phyloP scores from a whole-genome alignment of 345 rosid species.

The Cardiospermum halicacabum region DNA sequence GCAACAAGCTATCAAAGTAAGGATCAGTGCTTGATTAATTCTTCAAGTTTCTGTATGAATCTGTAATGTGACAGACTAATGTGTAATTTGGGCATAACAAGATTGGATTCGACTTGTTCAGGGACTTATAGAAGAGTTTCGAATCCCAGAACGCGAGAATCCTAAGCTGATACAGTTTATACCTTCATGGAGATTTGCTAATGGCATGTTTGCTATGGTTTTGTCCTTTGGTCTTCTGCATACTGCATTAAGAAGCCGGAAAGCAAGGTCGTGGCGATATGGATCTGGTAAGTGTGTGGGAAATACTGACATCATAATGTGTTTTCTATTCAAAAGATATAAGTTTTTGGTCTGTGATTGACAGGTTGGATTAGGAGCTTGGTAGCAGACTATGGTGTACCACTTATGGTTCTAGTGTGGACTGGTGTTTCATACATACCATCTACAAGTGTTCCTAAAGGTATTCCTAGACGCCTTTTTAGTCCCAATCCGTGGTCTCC shows the following conservation, averaged over 20 bases:
- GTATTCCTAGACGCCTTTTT: conserved; percentile 88
- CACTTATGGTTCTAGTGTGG: conserved; percentile 92
- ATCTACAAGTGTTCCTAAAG: conserved; percentile 63
- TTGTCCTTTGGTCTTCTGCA: conserved; percentile 84
- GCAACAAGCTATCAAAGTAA: conserved; percentile 97
- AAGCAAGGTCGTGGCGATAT: conserved; percentile 91
- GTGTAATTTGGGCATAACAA: background rate
- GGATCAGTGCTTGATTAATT: conserved; percentile 11
- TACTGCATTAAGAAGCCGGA: conserved; percentile 75
- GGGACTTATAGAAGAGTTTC: conserved; percentile 92
- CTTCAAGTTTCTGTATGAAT: too few species aligned
- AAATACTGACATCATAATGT: background rate
- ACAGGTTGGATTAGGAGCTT: conserved; percentile 87
- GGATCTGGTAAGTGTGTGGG: conserved; percentile 56
- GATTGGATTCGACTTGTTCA: conserved; percentile 8
- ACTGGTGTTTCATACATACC: conserved; percentile 87
- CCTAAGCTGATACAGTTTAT: conserved; percentile 40
- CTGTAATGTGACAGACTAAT: background rate
- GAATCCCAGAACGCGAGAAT: conserved; percentile 62
- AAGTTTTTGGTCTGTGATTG: background rate
- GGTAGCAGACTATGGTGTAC: conserved; percentile 93
- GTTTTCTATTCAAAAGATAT: too few species aligned
- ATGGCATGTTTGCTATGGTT: conserved; percentile 94
- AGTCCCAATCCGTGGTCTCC: conserved; percentile 98
- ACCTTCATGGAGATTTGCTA: conserved; percentile 88